Evolutionary conservation across 768 basidiomycete species (phyloP).

Genomic region (Leucocoprinus birnbaumii): DNA sequence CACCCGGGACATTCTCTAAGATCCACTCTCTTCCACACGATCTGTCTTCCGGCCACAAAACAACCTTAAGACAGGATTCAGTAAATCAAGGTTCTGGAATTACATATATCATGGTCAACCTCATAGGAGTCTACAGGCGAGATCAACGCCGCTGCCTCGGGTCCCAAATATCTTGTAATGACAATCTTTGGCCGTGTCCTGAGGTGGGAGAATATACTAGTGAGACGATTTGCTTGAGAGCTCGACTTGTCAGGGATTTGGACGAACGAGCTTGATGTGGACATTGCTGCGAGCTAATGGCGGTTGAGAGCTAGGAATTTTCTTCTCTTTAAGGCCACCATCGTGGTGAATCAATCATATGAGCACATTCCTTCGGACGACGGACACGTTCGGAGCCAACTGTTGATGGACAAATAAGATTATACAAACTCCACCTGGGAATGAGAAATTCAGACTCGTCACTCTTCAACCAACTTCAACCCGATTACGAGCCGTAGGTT

Average conservation of each 20-base stretch:
- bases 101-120: constrained; percentile 26
- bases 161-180: constrained; percentile 58
- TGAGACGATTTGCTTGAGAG: constrained; percentile 15
- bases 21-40: constrained; percentile 68
- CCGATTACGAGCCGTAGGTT: too few relatives aligned
- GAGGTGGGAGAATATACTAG: constrained; percentile 16
- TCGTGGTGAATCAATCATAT: neutral
- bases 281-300: neutral
- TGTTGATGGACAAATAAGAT: neutral
- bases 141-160: constrained; percentile 60
- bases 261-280: constrained; percentile 2
- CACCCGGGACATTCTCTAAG: constrained; percentile 65
- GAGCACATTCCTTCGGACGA: neutral
- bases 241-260: neutral
- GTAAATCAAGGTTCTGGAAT: neutral
- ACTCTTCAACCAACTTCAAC: too few relatives aligned
- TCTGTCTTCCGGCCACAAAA: constrained; percentile 49
- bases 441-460: too few relatives aligned
- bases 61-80: constrained; percentile 25
- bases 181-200: constrained; percentile 40
- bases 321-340: neutral
- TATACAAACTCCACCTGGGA: neutral
- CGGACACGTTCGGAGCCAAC: neutral
- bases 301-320: neutral
- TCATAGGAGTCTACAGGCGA: constrained; percentile 49